These are phyloP conservation scores for Pholiota conissans DNA, from an alignment of 768 basidiomycete species.

Conservation along the genomic window DNA sequence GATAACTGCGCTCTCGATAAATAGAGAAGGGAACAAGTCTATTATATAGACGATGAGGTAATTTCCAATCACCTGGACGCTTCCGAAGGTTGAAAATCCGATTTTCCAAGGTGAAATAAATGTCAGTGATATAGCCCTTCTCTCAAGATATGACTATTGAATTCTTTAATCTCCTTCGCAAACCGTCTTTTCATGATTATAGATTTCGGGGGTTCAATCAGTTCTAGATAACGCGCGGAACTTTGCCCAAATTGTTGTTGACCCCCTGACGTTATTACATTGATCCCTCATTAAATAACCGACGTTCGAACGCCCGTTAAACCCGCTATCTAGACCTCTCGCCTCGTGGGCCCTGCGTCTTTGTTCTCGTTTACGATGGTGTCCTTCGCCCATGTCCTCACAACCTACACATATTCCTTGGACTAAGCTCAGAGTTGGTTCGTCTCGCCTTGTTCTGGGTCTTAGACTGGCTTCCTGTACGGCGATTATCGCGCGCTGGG, in stretches of 20 bases:
- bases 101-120: background rate
- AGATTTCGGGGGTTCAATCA: constrained; percentile 3
- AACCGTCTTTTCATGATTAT: background rate
- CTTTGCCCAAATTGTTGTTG: background rate
- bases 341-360: background rate
- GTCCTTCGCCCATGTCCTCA: background rate
- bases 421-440: background rate
- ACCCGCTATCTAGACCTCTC: background rate
- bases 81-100: background rate
- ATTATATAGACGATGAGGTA: background rate
- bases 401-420: background rate
- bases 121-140: background rate
- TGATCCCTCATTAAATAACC: constrained; percentile 17
- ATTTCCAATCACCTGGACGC: background rate
- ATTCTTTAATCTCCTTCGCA: no score
- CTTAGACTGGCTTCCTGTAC: background rate
- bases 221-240: constrained; percentile 10
- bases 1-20: background rate
- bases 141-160: no score
- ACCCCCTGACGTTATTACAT: constrained; percentile 5
- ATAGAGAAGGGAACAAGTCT: background rate
- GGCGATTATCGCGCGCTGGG: background rate
- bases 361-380: background rate
- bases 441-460: background rate
- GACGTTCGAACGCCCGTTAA: constrained; percentile 10